phyloP scores from a whole-genome alignment of 2,329 filamentous ascomycete genomes.

The Aspergillus sp. region DNA sequence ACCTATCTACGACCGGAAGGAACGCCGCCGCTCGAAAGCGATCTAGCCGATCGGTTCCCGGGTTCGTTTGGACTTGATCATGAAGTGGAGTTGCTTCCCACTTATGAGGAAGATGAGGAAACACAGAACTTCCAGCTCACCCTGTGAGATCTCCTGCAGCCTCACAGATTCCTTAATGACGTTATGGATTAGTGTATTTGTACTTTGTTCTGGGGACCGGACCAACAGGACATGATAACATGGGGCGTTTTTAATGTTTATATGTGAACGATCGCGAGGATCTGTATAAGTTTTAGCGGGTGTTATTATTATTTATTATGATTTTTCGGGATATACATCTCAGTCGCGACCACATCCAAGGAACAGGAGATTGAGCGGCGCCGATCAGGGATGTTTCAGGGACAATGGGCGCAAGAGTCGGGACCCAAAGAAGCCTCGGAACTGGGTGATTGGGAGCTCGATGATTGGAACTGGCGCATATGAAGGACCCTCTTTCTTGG shows the following conservation, averaged over 20 bases:
- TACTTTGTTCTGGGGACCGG: conserved; percentile 5
- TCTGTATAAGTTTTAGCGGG: no score
- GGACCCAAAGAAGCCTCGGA: conserved; percentile 9
- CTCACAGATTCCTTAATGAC: not conserved
- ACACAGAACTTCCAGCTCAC: conserved; percentile 39
- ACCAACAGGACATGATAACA: no score
- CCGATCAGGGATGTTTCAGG: no score
- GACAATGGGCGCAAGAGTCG: no score
- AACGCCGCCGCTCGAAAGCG: conserved; percentile 39
- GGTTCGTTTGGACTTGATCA: conserved; percentile 37
- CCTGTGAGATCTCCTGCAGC: conserved; percentile 21
- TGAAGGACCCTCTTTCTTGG: conserved; percentile 2
- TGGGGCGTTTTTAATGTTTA: not conserved
- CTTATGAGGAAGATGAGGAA: conserved; percentile 40
- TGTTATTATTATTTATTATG: no score
- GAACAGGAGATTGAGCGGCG: no score
- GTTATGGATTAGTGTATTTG: conserved; percentile 9
- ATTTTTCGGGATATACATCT: no score
- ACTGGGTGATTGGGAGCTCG: conserved; percentile 2
- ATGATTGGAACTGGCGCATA: not conserved
- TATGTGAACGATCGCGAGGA: not conserved
- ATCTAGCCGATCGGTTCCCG: conserved; percentile 44
- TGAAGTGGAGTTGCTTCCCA: conserved; percentile 23
- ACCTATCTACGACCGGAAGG: conserved; percentile 44
- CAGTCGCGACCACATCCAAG: no score